A percentile compares a stretch with the other conserved stretches of the same genome.
Conservation (phyloP, 495 filamentous ascomycete genomes). For the Pseudoneurospora amorphoporcata region DNA sequence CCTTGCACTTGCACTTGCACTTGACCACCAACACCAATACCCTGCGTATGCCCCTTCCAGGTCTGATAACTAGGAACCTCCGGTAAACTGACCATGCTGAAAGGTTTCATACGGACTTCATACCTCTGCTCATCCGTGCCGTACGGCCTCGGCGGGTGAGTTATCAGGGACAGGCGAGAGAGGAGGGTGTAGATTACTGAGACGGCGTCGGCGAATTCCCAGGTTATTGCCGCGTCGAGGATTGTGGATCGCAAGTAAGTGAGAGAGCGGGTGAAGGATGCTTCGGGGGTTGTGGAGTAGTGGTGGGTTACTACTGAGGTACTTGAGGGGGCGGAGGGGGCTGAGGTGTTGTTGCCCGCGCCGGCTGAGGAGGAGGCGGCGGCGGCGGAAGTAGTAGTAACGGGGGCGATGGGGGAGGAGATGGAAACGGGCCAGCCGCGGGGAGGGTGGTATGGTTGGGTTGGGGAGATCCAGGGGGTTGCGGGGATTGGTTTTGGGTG, state of each 20-base stretch:
- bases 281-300: constrained; percentile 16
- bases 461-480: not conserved
- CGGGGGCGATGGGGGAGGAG: not conserved
- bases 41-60: constrained; percentile 24
- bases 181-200: constrained; percentile 57
- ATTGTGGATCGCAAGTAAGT: constrained; percentile 49
- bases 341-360: too few species aligned
- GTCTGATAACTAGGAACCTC: constrained; percentile 58
- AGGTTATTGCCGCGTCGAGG: constrained; percentile 58
- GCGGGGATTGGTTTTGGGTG: not conserved
- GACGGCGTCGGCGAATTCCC: constrained; percentile 61
- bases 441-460: not conserved
- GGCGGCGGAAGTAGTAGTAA: too few species aligned
- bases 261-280: constrained; percentile 44
- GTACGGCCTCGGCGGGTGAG: constrained; percentile 54
- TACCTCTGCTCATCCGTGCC: constrained; percentile 62
- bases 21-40: not conserved
- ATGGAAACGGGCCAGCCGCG: constrained; percentile 11
- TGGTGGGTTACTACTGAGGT: not conserved
- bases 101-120: constrained; percentile 85
- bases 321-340: not conserved
- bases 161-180: constrained; percentile 48
- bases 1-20: too few species aligned
- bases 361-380: too few species aligned
- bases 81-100: constrained; percentile 57